These are phyloP conservation scores for Pyrus communis DNA, from an alignment of 306 rosid genomes.

Conservation along the genomic window DNA sequence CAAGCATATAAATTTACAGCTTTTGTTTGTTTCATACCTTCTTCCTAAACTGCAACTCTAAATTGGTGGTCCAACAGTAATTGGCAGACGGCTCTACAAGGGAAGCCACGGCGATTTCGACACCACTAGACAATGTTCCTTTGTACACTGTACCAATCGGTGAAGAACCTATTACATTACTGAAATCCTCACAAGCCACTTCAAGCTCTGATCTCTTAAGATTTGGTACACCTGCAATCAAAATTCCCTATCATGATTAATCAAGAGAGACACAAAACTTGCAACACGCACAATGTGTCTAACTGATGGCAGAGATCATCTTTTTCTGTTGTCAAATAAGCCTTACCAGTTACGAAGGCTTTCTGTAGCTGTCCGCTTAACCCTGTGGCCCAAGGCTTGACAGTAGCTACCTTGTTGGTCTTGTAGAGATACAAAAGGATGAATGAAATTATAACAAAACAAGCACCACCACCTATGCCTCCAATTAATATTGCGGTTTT, in stretches of 20 bases:
- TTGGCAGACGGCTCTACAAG: constrained; percentile 40
- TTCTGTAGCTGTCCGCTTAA: constrained; percentile 98
- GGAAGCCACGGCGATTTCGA: constrained; percentile 84
- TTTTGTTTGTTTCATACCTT: constrained; percentile 48
- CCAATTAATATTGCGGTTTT: constrained; percentile 32
- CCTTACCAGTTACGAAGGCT: constrained; percentile 80
- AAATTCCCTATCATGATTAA: constrained; percentile 15
- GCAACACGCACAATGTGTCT: not conserved
- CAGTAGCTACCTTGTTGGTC: constrained; percentile 62
- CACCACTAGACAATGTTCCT: constrained; percentile 95
- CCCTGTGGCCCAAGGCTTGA: constrained; percentile 93
- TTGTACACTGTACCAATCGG: constrained; percentile 76
- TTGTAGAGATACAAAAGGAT: constrained; percentile 41
- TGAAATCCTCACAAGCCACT: constrained; percentile 95
- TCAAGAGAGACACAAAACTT: not conserved
- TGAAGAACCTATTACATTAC: constrained; percentile 76
- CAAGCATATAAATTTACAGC: not conserved
- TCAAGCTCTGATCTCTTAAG: constrained; percentile 82
- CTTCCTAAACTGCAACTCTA: constrained; percentile 69
- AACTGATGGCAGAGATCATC: not conserved
- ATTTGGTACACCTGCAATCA: constrained; percentile 76
- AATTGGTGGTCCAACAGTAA: constrained; percentile 57
- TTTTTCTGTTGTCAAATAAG: constrained; percentile 1
- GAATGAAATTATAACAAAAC: constrained; percentile 24
- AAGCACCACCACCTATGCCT: constrained; percentile 32